Evolutionary conservation across 192 early-diverging fungal species (phyloP).

Genomic region (Coemansia sp.): DNA sequence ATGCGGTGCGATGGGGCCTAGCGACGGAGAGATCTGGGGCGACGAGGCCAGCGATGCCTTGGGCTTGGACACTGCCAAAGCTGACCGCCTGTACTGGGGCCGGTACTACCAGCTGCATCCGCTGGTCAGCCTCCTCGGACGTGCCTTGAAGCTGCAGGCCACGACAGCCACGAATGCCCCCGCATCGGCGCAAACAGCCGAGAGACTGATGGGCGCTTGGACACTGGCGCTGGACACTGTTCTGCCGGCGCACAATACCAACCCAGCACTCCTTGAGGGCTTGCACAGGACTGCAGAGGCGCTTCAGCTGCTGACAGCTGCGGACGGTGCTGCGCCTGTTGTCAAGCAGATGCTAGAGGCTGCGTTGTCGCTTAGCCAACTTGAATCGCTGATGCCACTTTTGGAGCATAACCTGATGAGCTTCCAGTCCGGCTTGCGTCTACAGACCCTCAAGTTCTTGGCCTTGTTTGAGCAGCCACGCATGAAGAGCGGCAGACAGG

Average conservation of each 20-base stretch:
- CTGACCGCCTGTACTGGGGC: conserved; percentile 40
- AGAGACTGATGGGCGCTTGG: conserved; percentile 26
- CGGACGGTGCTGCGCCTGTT: neutral
- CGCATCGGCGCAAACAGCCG: neutral
- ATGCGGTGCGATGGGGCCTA: neutral
- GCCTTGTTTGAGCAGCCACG: conserved; percentile 65
- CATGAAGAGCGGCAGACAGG: conserved; percentile 22
- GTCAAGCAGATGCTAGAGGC: conserved; percentile 10
- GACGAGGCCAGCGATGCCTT: conserved; percentile 27
- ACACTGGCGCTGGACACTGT: conserved; percentile 5
- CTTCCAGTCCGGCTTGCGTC: conserved; percentile 53
- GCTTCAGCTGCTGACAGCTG: conserved; percentile 8
- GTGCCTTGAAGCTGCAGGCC: conserved; percentile 28
- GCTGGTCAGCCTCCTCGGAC: conserved; percentile 39
- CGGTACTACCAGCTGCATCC: conserved; percentile 35
- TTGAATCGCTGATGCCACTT: conserved; percentile 19
- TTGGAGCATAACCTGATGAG: conserved; percentile 41
- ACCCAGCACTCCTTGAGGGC: conserved; percentile 29
- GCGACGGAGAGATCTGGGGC: conserved; percentile 5
- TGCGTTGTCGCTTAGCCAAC: conserved; percentile 29
- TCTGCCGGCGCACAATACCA: conserved; percentile 21
- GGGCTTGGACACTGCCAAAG: conserved; percentile 19
- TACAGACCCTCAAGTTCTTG: conserved; percentile 69
- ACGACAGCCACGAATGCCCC: conserved; percentile 10
- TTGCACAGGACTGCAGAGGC: conserved; percentile 24